Percentiles rank a stretch among this genome's conserved stretches.
Conservation (phyloP, 768 basidiomycete species). For the Favolaschia claudopus region DNA sequence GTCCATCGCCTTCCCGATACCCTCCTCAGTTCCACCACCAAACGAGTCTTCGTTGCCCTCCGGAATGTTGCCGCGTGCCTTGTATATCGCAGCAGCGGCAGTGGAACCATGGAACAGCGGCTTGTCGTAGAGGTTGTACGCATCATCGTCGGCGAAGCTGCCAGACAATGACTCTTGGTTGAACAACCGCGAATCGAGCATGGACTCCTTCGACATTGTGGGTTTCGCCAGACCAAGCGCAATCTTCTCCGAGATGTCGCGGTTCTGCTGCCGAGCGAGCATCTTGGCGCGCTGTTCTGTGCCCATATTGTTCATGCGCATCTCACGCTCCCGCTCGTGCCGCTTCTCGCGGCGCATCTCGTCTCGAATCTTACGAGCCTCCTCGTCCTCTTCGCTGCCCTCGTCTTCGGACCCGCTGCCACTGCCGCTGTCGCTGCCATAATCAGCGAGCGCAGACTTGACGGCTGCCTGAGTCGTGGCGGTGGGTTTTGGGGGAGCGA, state of each 20-base stretch:
- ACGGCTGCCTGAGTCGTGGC: constrained; percentile 74
- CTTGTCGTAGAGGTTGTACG: constrained; percentile 94
- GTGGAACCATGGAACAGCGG: constrained; percentile 96
- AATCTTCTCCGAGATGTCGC: constrained; percentile 99
- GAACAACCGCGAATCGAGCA: constrained; percentile 97
- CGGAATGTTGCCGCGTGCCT: constrained; percentile 85
- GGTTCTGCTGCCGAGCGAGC: constrained; percentile 94
- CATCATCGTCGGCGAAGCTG: constrained; percentile 89
- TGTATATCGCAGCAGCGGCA: constrained; percentile 99
- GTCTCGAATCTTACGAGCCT: constrained; percentile 86
- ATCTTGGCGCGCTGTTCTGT: constrained; percentile 95
- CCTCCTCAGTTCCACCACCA: constrained; percentile 95
- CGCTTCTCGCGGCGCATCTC: constrained; percentile 91
- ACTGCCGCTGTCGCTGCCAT: constrained; percentile 79
- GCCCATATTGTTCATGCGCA: constrained; percentile 99
- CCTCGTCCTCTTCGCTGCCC: constrained; percentile 78
- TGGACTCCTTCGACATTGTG: constrained; percentile 93
- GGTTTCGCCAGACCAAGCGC: constrained; percentile 98
- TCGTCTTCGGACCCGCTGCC: constrained; percentile 61
- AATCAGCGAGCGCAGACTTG: constrained; percentile 80
- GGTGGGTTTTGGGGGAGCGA: constrained; percentile 72
- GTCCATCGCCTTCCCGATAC: constrained; percentile 87
- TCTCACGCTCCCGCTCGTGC: constrained; percentile 92
- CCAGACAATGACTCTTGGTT: constrained; percentile 90
- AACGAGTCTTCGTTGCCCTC: constrained; percentile 92